A percentile compares a stretch with the other conserved stretches of the same genome.
These are phyloP conservation scores for Botryotinia narcissicola DNA, from an alignment of 2,329 filamentous ascomycete species.

Conservation along the genomic window DNA sequence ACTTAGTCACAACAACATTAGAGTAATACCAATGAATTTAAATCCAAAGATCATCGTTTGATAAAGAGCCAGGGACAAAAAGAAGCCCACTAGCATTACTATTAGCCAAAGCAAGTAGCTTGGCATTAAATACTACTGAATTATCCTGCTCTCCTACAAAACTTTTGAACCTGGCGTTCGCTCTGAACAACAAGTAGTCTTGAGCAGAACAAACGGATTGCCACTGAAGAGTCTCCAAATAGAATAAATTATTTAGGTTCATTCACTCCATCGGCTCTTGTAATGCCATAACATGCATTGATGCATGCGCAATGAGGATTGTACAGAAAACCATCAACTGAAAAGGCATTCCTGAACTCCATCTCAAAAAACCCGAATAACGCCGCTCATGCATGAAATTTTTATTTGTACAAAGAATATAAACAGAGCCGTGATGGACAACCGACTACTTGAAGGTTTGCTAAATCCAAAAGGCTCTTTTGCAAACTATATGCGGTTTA, in stretches of 20 bases:
- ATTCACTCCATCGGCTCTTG: conserved; percentile 6
- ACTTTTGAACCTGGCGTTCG: neutral
- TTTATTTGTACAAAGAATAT: conserved; percentile 24
- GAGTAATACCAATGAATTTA: conserved; percentile 1
- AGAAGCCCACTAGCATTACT: conserved; percentile 29
- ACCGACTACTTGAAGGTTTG: conserved; percentile 36
- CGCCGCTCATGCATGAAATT: conserved; percentile 20
- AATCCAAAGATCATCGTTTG: conserved; percentile 14
- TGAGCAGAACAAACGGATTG: conserved; percentile 8
- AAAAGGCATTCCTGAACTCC: conserved; percentile 19
- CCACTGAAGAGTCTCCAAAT: conserved; percentile 12
- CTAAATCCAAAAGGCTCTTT: conserved; percentile 23
- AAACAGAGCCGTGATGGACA: conserved; percentile 24
- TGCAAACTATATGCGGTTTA: conserved; percentile 32
- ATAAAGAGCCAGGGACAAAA: conserved; percentile 25
- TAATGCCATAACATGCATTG: conserved; percentile 8
- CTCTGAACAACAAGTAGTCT: conserved; percentile 14
- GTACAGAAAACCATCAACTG: conserved; percentile 24
- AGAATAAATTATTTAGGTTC: conserved; percentile 9
- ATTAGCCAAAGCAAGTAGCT: conserved; percentile 30
- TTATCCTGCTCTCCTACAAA: conserved; percentile 12
- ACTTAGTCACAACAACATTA: conserved; percentile 29
- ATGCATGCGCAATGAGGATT: conserved; percentile 21
- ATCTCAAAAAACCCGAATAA: conserved; percentile 11
- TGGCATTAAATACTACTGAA: conserved; percentile 28